Evolutionary conservation across 257 asterid genomes (phyloP), one percentile per base, ranked within the genome.

Genomic region (Solanum rostratum): DNA sequence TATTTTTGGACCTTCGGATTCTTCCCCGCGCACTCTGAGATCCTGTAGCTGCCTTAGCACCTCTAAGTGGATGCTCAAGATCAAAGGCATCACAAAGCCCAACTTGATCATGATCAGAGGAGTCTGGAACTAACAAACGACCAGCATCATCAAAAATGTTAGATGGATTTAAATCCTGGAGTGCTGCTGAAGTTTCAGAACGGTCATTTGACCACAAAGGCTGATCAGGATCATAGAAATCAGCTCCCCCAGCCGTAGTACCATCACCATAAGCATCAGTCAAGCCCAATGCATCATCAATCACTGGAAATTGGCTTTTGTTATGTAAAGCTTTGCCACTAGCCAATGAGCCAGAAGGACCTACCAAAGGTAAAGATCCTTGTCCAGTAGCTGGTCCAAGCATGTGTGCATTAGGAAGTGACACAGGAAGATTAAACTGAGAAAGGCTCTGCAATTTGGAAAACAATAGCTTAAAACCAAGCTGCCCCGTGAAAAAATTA

Each of bases 201-300:
- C 89, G 89, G 88, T 90, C 91, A 90, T 90, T 91, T 71, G 93
- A 81, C 98, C 97, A 95, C 82, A 94, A 85, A 86, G 99, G 99
- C 89, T 97, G 99, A 87, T 97, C 99, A 81, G 99, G 99, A 88
- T 97, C 99, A 86, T 97, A 97, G 74, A 93, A 86, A 88, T 97
- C 99, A 81, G 98, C 86, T 41, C 91, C 93, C 82, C 88, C 97
- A 20, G 90, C 88, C 81, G 86, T 81, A 88, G 95, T 88, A 87
- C 90, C 90, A 82, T 90, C 94, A 29, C 84, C 49, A 65, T 85
- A 89, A 88, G 88, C 91, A 81, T 90, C 92, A 88, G 90, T 92
- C 84, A 88, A 82, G 81, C 91, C 92, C 86, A 87, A 85, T 85
- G 92, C 92, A 86, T 90, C 94, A 84, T 87, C 92, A 33, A 82